phyloP scores from a whole-genome alignment of 2,329 filamentous ascomycete species.

The Tetracladium maxilliforme region DNA sequence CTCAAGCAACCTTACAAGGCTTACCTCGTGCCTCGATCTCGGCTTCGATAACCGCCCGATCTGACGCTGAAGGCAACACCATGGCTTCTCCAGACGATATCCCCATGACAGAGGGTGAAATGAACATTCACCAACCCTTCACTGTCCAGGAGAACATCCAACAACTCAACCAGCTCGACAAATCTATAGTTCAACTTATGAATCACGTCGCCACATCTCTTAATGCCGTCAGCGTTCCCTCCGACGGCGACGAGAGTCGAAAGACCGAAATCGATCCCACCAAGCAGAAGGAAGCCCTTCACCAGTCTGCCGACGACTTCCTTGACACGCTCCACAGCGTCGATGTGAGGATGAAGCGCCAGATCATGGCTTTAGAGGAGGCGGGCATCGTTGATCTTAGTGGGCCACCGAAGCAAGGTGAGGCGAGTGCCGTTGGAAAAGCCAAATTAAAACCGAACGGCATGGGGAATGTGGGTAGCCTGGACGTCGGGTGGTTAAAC shows the following conservation, averaged over 20 bases:
- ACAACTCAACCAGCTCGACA: conserved; percentile 69
- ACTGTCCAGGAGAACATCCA: conserved; percentile 65
- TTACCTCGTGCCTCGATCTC: too few relatives aligned
- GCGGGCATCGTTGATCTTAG: conserved; percentile 69
- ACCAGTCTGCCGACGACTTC: conserved; percentile 49
- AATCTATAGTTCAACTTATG: too few relatives aligned
- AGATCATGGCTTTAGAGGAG: conserved; percentile 71
- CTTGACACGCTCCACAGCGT: conserved; percentile 60
- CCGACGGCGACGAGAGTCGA: conserved; percentile 13
- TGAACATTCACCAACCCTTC: too few relatives aligned
- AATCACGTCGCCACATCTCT: too few relatives aligned
- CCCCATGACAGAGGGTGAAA: too few relatives aligned
- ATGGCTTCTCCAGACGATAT: too few relatives aligned
- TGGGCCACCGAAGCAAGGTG: conserved; percentile 8
- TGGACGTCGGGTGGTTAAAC: conserved; percentile 86
- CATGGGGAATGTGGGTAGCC: conserved; percentile 36
- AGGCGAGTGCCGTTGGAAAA: conserved; percentile 6
- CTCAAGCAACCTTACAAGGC: too few relatives aligned
- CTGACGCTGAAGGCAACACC: too few relatives aligned
- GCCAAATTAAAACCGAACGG: conserved; percentile 36
- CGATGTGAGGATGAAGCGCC: conserved; percentile 58
- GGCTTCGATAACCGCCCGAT: too few relatives aligned
- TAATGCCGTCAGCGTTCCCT: too few relatives aligned
- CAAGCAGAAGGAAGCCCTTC: conserved; percentile 40
- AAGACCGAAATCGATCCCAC: conserved; percentile 35